phyloP scores from a whole-genome alignment of 2,329 filamentous ascomycete genomes.

The Lomentospora prolificans region DNA sequence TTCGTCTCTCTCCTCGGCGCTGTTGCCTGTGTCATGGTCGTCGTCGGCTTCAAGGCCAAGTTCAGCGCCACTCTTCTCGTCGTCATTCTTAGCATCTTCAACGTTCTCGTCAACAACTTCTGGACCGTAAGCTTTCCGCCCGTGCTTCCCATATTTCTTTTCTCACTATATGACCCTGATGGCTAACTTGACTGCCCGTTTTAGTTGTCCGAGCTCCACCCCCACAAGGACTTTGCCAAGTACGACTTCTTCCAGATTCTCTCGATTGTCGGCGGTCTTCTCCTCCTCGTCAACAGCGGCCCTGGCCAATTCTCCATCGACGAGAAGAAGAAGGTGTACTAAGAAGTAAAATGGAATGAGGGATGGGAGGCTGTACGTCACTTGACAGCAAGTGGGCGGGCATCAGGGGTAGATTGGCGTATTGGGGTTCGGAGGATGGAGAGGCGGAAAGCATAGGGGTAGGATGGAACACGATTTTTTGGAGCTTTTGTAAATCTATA shows the following conservation, averaged over 20 bases:
- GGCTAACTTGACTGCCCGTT: conserved; percentile 7
- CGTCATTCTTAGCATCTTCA: conserved; percentile 91
- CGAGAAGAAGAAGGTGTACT: conserved; percentile 99
- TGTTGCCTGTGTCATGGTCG: conserved; percentile 93
- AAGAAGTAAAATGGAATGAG: conserved; percentile 16
- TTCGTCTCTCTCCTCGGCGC: conserved; percentile 76
- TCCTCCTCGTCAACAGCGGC: conserved; percentile 96
- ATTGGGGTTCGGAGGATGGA: no score
- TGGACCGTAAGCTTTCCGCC: conserved; percentile 67
- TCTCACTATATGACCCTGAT: conserved; percentile 10
- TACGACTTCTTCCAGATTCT: conserved; percentile 99
- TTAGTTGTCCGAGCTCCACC: conserved; percentile 92
- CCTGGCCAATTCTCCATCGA: conserved; percentile 96
- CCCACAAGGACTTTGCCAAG: conserved; percentile 99
- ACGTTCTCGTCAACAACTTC: conserved; percentile 97
- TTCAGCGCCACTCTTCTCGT: conserved; percentile 94
- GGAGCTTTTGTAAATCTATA: neutral
- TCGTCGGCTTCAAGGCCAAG: conserved; percentile 99
- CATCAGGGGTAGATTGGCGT: neutral
- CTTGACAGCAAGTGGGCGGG: no score
- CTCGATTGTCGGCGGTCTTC: conserved; percentile 92
- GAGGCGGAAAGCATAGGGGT: no score
- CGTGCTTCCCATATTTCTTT: conserved; percentile 8
- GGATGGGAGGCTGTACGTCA: no score
- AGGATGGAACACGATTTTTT: neutral